Evolutionary conservation across 768 basidiomycete genomes (phyloP), one percentile per base, ranked within the genome.

Genomic region (Baorangia bicolor): DNA sequence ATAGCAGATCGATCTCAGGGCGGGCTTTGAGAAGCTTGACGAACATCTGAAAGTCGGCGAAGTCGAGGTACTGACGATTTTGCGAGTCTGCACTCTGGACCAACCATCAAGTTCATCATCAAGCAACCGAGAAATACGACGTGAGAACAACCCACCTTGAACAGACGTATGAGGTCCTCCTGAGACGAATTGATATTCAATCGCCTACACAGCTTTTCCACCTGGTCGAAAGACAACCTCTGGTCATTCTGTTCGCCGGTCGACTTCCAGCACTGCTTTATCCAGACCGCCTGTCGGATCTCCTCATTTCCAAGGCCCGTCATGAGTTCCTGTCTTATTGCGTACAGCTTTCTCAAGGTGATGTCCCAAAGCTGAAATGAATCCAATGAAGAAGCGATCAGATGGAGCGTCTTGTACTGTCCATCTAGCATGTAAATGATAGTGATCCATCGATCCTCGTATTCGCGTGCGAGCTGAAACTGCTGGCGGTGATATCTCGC

Each of bases 21-120:
- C 96, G 84, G n/a, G 80, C 77, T 68, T 94, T 95, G 53, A 97
- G 80, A 31, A 85, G 69, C 64, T 87, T 90, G 59, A 95, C 88
- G 57, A 98, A 93, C 13, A 74, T 77, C 60, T 89, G 87, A 69
- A 96, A 98, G 53, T 86, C 87, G 1, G 76, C 58, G 64, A 93
- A 94, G 67, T 92, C 84, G 31, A 97, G 82, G 58, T 79, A 83
- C 0, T 81, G 82, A 1, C 77, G 77, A 13, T 74, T 66, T 47
- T 78, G 69, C 3, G 71, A 68, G 69, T 94, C 90, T 10, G 87
- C 85, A 73, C 80, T 77, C 90, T 92, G 61, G 14, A 41, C 5
- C 13, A 28, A 20, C 30, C 34, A 41, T 59, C 16, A 47, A 44
- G n/a, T 27, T 6, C 20, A 5, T 38, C 39, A 30, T 44, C 18